These are phyloP conservation scores for Papiliotrema laurentii DNA, from an alignment of 1,284 basidiomycete species.

Conservation along the genomic window DNA sequence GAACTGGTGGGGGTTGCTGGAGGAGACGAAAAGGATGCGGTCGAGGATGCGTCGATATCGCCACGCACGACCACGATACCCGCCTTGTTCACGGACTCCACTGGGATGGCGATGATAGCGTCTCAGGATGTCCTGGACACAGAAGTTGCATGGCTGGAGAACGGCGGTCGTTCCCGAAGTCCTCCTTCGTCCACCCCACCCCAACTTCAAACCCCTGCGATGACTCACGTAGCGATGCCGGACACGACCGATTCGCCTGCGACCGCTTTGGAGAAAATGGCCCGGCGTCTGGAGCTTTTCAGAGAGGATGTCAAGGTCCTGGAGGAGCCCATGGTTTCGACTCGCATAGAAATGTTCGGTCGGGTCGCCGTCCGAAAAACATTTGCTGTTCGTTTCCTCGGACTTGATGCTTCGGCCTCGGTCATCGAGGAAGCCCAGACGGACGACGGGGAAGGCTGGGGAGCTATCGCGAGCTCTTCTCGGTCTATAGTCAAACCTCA, in stretches of 20 bases:
- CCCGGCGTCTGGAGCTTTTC: slow-evolving; percentile 29
- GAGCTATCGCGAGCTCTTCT: slow-evolving; percentile 16
- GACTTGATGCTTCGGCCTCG: slow-evolving; percentile 19
- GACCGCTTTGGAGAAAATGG: slow-evolving; percentile 25
- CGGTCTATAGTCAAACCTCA: slow-evolving; percentile 21
- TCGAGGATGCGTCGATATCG: slow-evolving; percentile 6
- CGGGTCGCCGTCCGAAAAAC: slow-evolving; percentile 40
- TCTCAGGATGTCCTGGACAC: slow-evolving; percentile 32
- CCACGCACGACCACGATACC: slow-evolving; percentile 28
- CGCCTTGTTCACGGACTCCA: slow-evolving; percentile 22
- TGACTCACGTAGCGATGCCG: slow-evolving; percentile 7
- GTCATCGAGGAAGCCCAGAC: slow-evolving; percentile 30
- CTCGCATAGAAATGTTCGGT: slow-evolving; percentile 35
- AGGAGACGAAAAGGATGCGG: slow-evolving; percentile 18
- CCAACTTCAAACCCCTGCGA: slow-evolving; percentile 9
- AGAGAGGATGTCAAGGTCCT: slow-evolving; percentile 10
- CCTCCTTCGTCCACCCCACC: slow-evolving; percentile 13
- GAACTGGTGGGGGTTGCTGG: slow-evolving; percentile 25
- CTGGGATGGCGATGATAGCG: slow-evolving; percentile 27
- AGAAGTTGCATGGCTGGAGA: slow-evolving; percentile 33
- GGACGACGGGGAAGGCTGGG: slow-evolving; percentile 33
- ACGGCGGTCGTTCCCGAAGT: slow-evolving; percentile 8
- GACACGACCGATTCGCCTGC: slow-evolving; percentile 25
- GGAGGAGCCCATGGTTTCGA: slow-evolving; percentile 36
- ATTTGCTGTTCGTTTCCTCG: slow-evolving; percentile 36